Percentiles rank a stretch among this genome's conserved stretches.
Evolutionary conservation across 148 eudicot genomes (phyloP).

Genomic region (Drosera capensis): DNA sequence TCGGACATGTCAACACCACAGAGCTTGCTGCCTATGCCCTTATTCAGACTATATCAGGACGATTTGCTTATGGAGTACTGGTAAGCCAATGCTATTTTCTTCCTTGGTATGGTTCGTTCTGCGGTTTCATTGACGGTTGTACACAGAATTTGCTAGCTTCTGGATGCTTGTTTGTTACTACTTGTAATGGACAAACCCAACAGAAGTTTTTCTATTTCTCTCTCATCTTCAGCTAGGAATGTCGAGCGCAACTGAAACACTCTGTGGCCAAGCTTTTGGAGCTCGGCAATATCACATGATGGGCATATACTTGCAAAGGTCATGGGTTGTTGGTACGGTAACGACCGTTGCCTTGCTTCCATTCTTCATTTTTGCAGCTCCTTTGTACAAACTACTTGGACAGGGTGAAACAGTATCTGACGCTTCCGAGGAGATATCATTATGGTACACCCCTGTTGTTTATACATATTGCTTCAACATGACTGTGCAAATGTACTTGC

Average conservation of each 20-base stretch:
- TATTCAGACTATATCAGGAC: constrained; percentile 33
- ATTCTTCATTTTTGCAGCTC: constrained; percentile 30
- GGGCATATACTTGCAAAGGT: constrained; percentile 57
- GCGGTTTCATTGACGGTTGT: too few species aligned
- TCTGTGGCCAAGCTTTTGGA: constrained; percentile 73
- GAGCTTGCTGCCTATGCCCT: constrained; percentile 70
- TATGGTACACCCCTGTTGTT: constrained; percentile 46
- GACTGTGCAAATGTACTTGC: constrained; percentile 57
- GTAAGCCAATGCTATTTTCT: constrained; percentile 14
- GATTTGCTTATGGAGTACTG: constrained; percentile 45
- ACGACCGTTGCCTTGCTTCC: constrained; percentile 34
- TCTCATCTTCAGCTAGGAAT: constrained; percentile 37
- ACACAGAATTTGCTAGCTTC: too few species aligned
- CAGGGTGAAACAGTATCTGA: constrained; percentile 24
- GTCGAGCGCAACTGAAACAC: constrained; percentile 60
- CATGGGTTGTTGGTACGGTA: constrained; percentile 45
- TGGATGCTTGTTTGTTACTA: too few species aligned
- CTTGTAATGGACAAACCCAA: too few species aligned
- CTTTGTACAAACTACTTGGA: constrained; percentile 33
- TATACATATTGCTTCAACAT: constrained; percentile 24
- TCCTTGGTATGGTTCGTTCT: neutral
- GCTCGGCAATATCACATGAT: constrained; percentile 54
- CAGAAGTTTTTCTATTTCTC: neutral
- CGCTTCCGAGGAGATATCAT: constrained; percentile 24
- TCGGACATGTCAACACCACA: constrained; percentile 41